phyloP scores from a whole-genome alignment of 2,329 filamentous ascomycete genomes.

The Stemphylium vesicarium region DNA sequence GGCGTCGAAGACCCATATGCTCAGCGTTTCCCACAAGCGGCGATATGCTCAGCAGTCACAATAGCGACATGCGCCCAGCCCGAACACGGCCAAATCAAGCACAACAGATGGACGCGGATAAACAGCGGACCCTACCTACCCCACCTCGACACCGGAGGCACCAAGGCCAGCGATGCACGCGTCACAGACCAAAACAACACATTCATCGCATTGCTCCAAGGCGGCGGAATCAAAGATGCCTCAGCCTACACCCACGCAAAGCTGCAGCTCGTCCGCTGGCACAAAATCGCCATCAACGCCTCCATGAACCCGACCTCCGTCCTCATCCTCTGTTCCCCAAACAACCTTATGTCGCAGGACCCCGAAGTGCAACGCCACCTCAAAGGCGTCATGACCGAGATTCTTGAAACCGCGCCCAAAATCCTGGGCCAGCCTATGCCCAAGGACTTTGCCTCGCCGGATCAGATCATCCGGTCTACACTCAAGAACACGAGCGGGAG shows the following conservation, averaged over 20 bases:
- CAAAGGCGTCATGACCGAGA: conserved; percentile 72
- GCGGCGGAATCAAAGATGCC: conserved; percentile 71
- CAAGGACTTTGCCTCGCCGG: conserved; percentile 64
- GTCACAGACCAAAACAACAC: conserved; percentile 55
- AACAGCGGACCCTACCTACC: conserved; percentile 71
- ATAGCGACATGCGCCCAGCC: conserved; percentile 72
- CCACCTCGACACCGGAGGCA: conserved; percentile 47
- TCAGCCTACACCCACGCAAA: conserved; percentile 69
- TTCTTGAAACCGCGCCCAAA: conserved; percentile 67
- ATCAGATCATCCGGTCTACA: conserved; percentile 68
- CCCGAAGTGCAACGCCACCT: conserved; percentile 68
- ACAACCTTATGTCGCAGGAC: conserved; percentile 70
- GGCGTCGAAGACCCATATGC: conserved; percentile 73
- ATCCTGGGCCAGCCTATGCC: conserved; percentile 69
- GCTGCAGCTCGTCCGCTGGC: conserved; percentile 74
- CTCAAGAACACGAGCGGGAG: conserved; percentile 67
- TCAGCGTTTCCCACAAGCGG: conserved; percentile 64
- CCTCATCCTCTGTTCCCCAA: conserved; percentile 67
- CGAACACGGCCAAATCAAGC: conserved; percentile 66
- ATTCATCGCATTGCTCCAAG: conserved; percentile 62
- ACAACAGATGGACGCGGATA: conserved; percentile 77
- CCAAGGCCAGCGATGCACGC: conserved; percentile 30
- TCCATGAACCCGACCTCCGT: conserved; percentile 77
- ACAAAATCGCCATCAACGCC: conserved; percentile 78
- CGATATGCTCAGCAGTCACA: conserved; percentile 72